Conservation (phyloP, 352 stramenopile genomes). For the Phytophthora cactorum region DNA sequence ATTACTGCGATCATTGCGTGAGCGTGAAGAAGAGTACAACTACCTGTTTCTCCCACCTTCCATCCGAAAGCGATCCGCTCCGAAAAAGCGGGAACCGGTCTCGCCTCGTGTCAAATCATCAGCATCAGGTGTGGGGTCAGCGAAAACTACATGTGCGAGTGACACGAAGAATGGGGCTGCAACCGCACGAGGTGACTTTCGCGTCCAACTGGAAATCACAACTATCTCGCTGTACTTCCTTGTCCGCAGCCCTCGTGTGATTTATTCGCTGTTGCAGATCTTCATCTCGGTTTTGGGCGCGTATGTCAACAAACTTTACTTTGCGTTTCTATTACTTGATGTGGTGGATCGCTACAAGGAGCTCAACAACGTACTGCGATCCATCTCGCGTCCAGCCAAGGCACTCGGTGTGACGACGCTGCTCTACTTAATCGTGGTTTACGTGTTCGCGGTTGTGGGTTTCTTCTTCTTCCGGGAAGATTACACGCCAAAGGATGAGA, state of each 20-base stretch:
- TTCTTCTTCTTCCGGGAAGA: conserved; percentile 81
- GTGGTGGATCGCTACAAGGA: conserved; percentile 83
- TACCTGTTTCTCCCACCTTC: conserved; percentile 59
- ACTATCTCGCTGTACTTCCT: conserved; percentile 63
- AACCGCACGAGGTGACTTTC: conserved; percentile 10
- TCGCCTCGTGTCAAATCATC: conserved; percentile 11
- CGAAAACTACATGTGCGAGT: conserved; percentile 5
- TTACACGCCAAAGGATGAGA: conserved; percentile 41
- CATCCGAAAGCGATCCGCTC: conserved; percentile 13
- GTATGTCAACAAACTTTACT: conserved; percentile 80
- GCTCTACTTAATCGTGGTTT: conserved; percentile 76
- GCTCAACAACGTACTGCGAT: conserved; percentile 73
- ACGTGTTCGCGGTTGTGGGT: conserved; percentile 73
- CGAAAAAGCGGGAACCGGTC: conserved; percentile 3
- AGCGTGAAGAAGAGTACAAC: conserved; percentile 70
- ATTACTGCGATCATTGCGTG: conserved; percentile 58
- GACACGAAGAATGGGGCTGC: conserved; percentile 3
- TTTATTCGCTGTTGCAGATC: conserved; percentile 71
- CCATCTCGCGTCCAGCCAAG: conserved; percentile 65
- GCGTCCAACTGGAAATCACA: conserved; percentile 37
- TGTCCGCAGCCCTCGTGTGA: conserved; percentile 51
- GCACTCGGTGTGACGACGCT: conserved; percentile 64
- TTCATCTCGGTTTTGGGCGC: conserved; percentile 60
- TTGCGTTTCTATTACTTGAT: conserved; percentile 78
- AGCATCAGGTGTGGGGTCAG: not conserved